Base-by-base conservation (phyloP, 768 basidiomycete species). In the Pleurotus djamor region DNA sequence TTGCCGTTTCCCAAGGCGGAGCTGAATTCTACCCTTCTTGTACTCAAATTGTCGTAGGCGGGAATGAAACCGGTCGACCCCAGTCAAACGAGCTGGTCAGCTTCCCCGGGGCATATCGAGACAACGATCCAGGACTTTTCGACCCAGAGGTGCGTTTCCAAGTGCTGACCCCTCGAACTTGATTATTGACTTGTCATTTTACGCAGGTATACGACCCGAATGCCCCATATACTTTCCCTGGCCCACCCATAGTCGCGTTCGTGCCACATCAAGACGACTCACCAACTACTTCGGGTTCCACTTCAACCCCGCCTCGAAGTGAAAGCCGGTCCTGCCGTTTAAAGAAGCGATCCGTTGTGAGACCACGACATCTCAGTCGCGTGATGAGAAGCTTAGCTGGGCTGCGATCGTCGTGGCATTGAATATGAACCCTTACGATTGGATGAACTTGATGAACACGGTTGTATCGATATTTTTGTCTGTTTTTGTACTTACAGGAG, bases 1-100 rank as follows among this genome's bases (percentile, higher is more conserved):
- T 86, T 49, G 90, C 80, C 5, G 76, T 67, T n/a, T 63, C 66
- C 2, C 8, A 66, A 14, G 84, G 85, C 4, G 88, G 88, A n/a
- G 91, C 89, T 0, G 91, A 94, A 72, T 93, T 92, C 72, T 94
- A 94, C 69, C 86, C 88, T 0, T 82, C 83, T 33, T 94, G 91
- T 69, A 76, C 81, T 2, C 81, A 86, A 71, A 67, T 89, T 60
- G 72, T 68, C 41, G 69, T 92, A 36, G 72, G 77, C 2, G 89
- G 90, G 8, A 79, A 73, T 52, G 79, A 79, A 45, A 79, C 77
- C 1, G 86, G 82, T 12, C 68, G 61, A 1, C 85, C 87, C 3
- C 65, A 68, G 0, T 17, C 70, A 4, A 71, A 66, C 60, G 82
- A 87, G 51, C 83, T 85, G 36, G 89, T 89, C 45, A 76, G 72